Conservation (phyloP, 1,284 basidiomycete species). For the Sporisorium iseilematis-ciliati region DNA sequence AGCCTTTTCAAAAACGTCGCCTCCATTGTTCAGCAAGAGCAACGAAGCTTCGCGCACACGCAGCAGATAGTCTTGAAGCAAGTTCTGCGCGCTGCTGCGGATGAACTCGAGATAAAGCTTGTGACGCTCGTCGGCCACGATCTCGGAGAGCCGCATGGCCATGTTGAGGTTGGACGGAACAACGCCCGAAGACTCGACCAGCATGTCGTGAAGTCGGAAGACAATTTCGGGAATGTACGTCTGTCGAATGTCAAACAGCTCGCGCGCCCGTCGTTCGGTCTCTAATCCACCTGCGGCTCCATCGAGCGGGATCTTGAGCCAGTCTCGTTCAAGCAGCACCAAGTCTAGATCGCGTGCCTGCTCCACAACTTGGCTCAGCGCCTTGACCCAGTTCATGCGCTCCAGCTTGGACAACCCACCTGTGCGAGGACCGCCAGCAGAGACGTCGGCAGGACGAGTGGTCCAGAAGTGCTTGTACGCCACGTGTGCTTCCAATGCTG, state of each 20-base stretch:
- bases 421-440: conserved; percentile 6
- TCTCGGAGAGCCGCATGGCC: conserved; percentile 81
- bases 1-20: conserved; percentile 49
- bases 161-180: conserved; percentile 82
- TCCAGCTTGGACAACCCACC: conserved; percentile 51
- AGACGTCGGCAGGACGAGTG: conserved; percentile 25
- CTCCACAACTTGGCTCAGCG: conserved; percentile 68
- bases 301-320: conserved; percentile 72
- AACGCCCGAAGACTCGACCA: conserved; percentile 77
- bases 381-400: conserved; percentile 51
- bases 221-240: conserved; percentile 92
- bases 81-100: conserved; percentile 71
- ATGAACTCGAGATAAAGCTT: conserved; percentile 89
- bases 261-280: conserved; percentile 76
- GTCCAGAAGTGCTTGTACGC: conserved; percentile 59
- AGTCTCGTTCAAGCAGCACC: conserved; percentile 72
- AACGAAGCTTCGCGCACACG: conserved; percentile 62
- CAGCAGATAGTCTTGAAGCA: conserved; percentile 61
- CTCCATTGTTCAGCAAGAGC: conserved; percentile 37
- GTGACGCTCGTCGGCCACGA: conserved; percentile 89
- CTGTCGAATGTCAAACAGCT: conserved; percentile 84
- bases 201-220: conserved; percentile 82
- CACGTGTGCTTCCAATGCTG: conserved; percentile 57
- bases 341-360: conserved; percentile 69
- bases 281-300: conserved; percentile 24